These are phyloP conservation scores for Talaromyces marneffei DNA, from an alignment of 2,329 filamentous ascomycete genomes.

Conservation along the genomic window DNA sequence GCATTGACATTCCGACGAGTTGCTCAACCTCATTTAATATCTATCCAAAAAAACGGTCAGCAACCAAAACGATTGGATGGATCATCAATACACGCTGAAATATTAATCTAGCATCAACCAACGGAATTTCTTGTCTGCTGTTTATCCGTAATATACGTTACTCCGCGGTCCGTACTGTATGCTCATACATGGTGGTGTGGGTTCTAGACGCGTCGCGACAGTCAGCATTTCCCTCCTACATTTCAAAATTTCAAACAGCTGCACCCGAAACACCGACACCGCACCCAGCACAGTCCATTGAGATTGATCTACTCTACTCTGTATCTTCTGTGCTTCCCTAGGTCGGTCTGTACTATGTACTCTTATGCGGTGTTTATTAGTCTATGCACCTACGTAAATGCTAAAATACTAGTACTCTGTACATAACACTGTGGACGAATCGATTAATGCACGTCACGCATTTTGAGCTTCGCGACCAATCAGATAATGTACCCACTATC, in stretches of 20 bases:
- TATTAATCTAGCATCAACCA: background rate
- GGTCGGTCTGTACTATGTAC: background rate
- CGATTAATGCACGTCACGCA: background rate
- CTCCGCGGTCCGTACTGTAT: background rate
- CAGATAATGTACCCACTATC: background rate
- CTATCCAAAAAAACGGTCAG: background rate
- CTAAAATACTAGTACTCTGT: too few species aligned
- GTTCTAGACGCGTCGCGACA: constrained; percentile 1
- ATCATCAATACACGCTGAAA: background rate
- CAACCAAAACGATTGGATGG: background rate
- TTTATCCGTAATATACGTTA: background rate
- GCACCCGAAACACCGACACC: background rate
- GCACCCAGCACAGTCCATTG: background rate
- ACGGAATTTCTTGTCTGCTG: background rate
- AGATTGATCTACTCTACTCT: background rate
- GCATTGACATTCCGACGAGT: background rate
- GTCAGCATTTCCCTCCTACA: background rate
- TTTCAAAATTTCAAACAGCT: background rate
- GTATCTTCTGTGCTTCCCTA: too few species aligned
- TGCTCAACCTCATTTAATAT: background rate
- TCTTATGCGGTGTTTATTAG: background rate
- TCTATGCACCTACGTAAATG: too few species aligned
- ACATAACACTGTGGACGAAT: background rate
- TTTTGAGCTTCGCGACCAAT: background rate
- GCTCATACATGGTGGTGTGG: background rate